Conservation (phyloP, 2,329 filamentous ascomycete genomes). For the Trichophyton equinum region DNA sequence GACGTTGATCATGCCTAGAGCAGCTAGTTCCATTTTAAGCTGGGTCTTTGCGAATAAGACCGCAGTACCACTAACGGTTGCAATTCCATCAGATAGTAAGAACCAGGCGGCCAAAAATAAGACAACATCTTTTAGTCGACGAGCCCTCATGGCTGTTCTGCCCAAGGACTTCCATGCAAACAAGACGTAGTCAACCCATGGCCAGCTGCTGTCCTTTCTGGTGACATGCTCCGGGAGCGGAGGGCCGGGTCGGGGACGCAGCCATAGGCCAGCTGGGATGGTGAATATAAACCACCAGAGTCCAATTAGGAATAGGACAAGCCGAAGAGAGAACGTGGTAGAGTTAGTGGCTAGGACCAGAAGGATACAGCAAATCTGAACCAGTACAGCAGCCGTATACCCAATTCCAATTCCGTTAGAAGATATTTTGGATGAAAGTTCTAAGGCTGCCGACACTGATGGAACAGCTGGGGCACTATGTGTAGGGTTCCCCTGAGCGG, state of each 20-base stretch:
- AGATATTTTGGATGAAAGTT: slow-evolving; percentile 79
- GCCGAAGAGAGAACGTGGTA: slow-evolving; percentile 69
- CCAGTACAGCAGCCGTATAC: slow-evolving; percentile 71
- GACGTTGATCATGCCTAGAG: slow-evolving; percentile 83
- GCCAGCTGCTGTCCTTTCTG: slow-evolving; percentile 28
- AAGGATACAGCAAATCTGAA: slow-evolving; percentile 70
- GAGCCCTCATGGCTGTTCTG: slow-evolving; percentile 63
- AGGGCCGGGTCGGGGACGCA: slow-evolving; percentile 78
- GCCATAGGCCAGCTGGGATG: slow-evolving; percentile 74
- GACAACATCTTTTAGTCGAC: slow-evolving; percentile 62
- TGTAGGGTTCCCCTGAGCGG: background rate
- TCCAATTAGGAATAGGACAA: slow-evolving; percentile 78
- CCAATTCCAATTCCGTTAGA: slow-evolving; percentile 88
- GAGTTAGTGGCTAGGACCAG: slow-evolving; percentile 62
- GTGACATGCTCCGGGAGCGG: slow-evolving; percentile 44
- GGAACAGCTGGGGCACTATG: slow-evolving; percentile 20
- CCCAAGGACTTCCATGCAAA: slow-evolving; percentile 82
- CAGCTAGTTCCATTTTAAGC: slow-evolving; percentile 76
- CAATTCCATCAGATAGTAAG: slow-evolving; percentile 82
- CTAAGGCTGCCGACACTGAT: slow-evolving; percentile 50
- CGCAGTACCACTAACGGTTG: slow-evolving; percentile 86
- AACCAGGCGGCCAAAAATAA: slow-evolving; percentile 90
- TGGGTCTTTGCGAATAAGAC: slow-evolving; percentile 93
- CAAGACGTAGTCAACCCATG: slow-evolving; percentile 58
- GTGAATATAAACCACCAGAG: slow-evolving; percentile 90